A percentile compares a stretch with the other conserved stretches of the same genome.
Evolutionary conservation across 2,329 filamentous ascomycete species (phyloP).

Genomic region (Talaromyces amestolkiae): DNA sequence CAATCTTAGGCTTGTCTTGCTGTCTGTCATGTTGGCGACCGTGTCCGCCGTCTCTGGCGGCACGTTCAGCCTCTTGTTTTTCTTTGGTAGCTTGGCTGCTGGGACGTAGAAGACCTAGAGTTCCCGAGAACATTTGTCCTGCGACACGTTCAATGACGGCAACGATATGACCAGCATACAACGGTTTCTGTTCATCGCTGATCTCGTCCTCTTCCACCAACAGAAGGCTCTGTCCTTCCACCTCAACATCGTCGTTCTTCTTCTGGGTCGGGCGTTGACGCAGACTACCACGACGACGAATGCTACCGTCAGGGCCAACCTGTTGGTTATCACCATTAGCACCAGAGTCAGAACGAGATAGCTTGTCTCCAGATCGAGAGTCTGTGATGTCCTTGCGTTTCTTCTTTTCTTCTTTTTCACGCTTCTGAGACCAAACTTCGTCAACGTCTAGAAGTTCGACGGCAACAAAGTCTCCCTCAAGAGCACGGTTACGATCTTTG

Average conservation of each 20-base stretch:
- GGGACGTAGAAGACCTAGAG: conserved; percentile 85
- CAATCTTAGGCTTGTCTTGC: conserved; percentile 98
- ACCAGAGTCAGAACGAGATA: conserved; percentile 57
- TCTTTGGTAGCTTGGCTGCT: conserved; percentile 99
- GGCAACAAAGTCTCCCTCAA: conserved; percentile 93
- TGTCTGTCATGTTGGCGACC: conserved; percentile 75
- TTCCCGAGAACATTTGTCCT: conserved; percentile 98
- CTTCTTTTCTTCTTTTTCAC: conserved; percentile 99
- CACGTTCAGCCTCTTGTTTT: conserved; percentile 96
- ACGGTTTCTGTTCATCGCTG: conserved; percentile 94
- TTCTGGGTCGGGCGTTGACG: conserved; percentile 97
- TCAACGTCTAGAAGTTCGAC: conserved; percentile 96
- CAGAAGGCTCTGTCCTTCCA: conserved; percentile 93
- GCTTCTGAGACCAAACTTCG: conserved; percentile 98
- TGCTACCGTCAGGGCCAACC: conserved; percentile 70
- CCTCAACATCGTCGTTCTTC: conserved; percentile 99
- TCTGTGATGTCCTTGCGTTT: conserved; percentile 99
- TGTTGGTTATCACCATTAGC: conserved; percentile 62
- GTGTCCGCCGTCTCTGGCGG: conserved; percentile 77
- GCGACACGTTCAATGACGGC: conserved; percentile 96
- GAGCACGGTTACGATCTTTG: conserved; percentile 94
- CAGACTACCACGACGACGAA: conserved; percentile 89
- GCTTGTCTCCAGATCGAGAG: conserved; percentile 69
- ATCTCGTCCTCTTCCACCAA: conserved; percentile 98
- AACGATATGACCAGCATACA: conserved; percentile 95